These are phyloP conservation scores for Pleurotus platypus DNA, from an alignment of 768 basidiomycete species.

Conservation along the genomic window DNA sequence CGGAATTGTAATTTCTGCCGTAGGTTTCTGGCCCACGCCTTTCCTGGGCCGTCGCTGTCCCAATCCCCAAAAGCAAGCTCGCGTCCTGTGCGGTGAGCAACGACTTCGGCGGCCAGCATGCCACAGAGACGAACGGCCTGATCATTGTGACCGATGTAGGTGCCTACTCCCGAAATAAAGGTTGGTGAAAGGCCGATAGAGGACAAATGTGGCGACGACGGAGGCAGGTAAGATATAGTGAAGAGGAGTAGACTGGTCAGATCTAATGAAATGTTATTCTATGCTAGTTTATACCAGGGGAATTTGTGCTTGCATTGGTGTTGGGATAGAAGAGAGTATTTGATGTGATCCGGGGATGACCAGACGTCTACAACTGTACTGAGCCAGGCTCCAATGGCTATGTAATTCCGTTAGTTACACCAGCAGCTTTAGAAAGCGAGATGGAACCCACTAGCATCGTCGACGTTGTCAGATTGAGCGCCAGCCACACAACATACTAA, in stretches of 20 bases:
- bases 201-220: constrained; percentile 39
- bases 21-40: constrained; percentile 60
- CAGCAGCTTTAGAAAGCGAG: neutral
- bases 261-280: constrained; percentile 39
- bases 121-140: constrained; percentile 78
- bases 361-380: constrained; percentile 56
- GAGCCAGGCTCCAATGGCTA: constrained; percentile 33
- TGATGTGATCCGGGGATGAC: constrained; percentile 76
- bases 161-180: constrained; percentile 67
- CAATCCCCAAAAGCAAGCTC: constrained; percentile 78
- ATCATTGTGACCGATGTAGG: constrained; percentile 79
- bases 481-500: constrained; percentile 71
- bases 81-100: constrained; percentile 60
- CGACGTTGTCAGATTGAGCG: constrained; percentile 20
- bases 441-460: constrained; percentile 25
- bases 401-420: neutral
- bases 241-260: constrained; percentile 70
- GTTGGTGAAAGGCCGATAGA: constrained; percentile 48
- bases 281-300: neutral
- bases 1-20: constrained; percentile 46
- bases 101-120: constrained; percentile 87
- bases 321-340: constrained; percentile 67
- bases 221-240: constrained; percentile 55
- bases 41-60: constrained; percentile 72
- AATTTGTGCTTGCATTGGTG: constrained; percentile 65